A percentile compares a stretch with the other conserved stretches of the same genome.
phyloP scores from a whole-genome alignment of 306 rosid genomes.

The Delonix regia region DNA sequence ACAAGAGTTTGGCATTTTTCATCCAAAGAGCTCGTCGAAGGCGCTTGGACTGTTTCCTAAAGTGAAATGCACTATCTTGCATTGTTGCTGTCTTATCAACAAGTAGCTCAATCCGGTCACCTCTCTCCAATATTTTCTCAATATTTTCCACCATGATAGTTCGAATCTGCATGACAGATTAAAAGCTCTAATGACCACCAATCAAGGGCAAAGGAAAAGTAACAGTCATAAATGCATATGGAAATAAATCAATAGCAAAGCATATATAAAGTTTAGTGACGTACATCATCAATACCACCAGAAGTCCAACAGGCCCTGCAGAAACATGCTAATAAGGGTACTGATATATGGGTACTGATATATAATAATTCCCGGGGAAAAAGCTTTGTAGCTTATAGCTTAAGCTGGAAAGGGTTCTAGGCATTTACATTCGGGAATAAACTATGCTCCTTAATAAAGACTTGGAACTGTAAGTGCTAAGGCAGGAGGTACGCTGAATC shows the following conservation, averaged over 20 bases:
- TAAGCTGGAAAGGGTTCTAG: constrained; percentile 17
- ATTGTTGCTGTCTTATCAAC: constrained; percentile 96
- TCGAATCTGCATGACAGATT: constrained; percentile 65
- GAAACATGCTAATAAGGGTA: constrained; percentile 22
- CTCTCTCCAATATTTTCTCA: constrained; percentile 95
- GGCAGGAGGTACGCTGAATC: constrained; percentile 16
- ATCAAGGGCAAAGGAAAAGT: constrained; percentile 27
- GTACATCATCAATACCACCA: constrained; percentile 26
- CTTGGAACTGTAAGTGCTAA: background rate
- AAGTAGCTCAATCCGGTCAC: constrained; percentile 94
- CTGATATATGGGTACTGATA: constrained; percentile 4
- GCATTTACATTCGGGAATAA: constrained; percentile 28
- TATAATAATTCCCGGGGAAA: constrained; percentile 10
- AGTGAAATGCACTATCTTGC: constrained; percentile 98
- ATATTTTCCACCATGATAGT: constrained; percentile 95
- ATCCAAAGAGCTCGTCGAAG: constrained; percentile 96
- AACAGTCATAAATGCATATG: background rate
- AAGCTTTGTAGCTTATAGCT: constrained; percentile 17
- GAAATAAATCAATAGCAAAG: background rate
- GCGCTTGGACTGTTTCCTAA: constrained; percentile 92
- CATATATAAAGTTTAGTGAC: constrained; percentile 8
- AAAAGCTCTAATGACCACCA: constrained; percentile 29
- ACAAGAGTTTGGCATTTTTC: constrained; percentile 96
- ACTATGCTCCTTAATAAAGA: constrained; percentile 23
- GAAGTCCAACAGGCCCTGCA: constrained; percentile 27